Conservation (phyloP, 225 moss, liverwort and hornwort genomes). For the Ulota crispa region DNA sequence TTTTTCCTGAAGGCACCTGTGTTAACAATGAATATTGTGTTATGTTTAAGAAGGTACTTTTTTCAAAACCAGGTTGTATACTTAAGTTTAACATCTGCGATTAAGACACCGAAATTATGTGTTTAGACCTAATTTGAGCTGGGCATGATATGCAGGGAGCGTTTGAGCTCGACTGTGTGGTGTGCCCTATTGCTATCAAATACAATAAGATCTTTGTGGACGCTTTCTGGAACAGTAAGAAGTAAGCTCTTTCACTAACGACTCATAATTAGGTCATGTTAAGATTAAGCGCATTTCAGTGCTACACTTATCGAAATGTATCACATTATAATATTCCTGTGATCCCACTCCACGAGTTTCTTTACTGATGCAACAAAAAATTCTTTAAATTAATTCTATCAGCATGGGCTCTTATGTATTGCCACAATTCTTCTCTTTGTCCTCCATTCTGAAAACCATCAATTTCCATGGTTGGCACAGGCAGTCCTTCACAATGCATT, state of each 20-base stretch:
- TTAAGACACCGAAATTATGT: background rate
- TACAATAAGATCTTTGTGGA: conserved; percentile 99
- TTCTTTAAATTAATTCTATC: background rate
- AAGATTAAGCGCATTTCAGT: background rate
- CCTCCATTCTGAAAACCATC: conserved; percentile 20
- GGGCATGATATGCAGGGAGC: conserved; percentile 68
- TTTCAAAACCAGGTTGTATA: background rate
- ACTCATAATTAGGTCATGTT: background rate
- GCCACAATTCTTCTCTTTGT: background rate
- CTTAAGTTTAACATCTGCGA: conserved; percentile 11
- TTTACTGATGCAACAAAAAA: conserved; percentile 3
- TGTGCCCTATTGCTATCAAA: conserved; percentile 92
- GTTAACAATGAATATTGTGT: conserved; percentile 98
- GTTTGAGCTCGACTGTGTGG: conserved; percentile 95
- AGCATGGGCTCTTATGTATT: background rate
- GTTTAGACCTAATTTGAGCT: conserved; percentile 10
- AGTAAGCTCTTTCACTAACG: conserved; percentile 52
- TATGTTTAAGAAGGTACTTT: conserved; percentile 94
- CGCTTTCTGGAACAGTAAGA: conserved; percentile 99
- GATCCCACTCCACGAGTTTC: background rate
- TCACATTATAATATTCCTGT: background rate
- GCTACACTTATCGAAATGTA: background rate
- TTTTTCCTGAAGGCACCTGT: conserved; percentile 96
- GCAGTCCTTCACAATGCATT: conserved; percentile 96
- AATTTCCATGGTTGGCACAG: conserved; percentile 45